Evolutionary conservation across 176 grass and related monocot genomes (phyloP).

Genomic region (Paspalum vaginatum): DNA sequence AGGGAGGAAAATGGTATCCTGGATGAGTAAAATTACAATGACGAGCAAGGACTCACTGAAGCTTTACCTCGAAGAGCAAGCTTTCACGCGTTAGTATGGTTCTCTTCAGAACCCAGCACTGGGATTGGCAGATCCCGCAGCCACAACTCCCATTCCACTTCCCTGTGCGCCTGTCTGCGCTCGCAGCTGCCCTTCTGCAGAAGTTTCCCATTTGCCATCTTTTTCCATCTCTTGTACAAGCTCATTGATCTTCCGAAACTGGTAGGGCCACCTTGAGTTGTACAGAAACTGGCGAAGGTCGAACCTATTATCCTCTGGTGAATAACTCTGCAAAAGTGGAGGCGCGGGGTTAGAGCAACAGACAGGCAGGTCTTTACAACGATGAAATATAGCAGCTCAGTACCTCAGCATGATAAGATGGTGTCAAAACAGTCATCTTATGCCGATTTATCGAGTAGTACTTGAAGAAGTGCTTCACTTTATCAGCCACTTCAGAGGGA

Average conservation of each 20-base stretch:
- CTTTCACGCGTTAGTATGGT: neutral
- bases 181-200: slow-evolving; percentile 24
- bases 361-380: neutral
- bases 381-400: slow-evolving; percentile 3
- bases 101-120: slow-evolving; percentile 55
- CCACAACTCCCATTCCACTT: slow-evolving; percentile 80
- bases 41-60: neutral
- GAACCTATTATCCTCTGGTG: slow-evolving; percentile 94
- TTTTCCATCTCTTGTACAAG: slow-evolving; percentile 68
- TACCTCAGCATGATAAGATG: slow-evolving; percentile 97
- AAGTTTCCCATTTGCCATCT: slow-evolving; percentile 47
- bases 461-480: slow-evolving; percentile 99
- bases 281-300: slow-evolving; percentile 96
- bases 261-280: slow-evolving; percentile 83
- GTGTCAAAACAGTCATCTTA: slow-evolving; percentile 98
- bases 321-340: slow-evolving; percentile 82
- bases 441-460: slow-evolving; percentile 96
- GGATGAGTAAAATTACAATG: neutral
- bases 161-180: slow-evolving; percentile 38
- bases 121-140: slow-evolving; percentile 70
- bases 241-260: slow-evolving; percentile 90
- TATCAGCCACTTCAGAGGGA: slow-evolving; percentile 89
- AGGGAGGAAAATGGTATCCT: neutral
- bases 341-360: neutral
- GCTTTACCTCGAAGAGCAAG: neutral